phyloP scores from a whole-genome alignment of 345 rosid genomes.

The Chamaenerion angustifolium region DNA sequence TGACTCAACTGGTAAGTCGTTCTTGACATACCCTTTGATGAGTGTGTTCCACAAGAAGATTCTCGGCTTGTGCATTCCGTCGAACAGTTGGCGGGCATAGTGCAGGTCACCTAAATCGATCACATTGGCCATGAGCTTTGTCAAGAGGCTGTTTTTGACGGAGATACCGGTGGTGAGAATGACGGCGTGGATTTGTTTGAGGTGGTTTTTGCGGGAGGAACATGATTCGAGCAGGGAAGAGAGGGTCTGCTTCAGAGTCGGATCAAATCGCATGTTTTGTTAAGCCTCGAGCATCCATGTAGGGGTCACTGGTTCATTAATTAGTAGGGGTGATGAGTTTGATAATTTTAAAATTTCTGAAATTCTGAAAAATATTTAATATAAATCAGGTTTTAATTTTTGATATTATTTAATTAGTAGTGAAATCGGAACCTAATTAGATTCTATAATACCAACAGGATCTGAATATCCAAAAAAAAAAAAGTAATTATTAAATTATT shows the following conservation, averaged over 20 bases:
- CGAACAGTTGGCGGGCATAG: constrained; percentile 36
- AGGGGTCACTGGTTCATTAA: no score
- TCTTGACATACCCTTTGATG: constrained; percentile 30
- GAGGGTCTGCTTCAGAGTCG: constrained; percentile 15
- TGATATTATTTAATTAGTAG: no score
- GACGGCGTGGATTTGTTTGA: constrained; percentile 26
- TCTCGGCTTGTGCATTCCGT: constrained; percentile 44
- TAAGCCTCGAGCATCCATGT: no score
- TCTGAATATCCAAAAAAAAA: no score
- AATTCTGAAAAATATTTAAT: no score
- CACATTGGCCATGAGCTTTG: constrained; percentile 16
- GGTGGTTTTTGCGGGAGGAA: constrained; percentile 19
- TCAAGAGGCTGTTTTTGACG: constrained; percentile 32
- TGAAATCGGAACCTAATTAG: no score
- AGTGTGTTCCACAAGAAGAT: constrained; percentile 41
- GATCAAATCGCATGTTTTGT: no score
- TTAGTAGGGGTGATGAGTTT: no score
- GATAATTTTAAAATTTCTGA: no score
- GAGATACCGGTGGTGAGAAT: constrained; percentile 24
- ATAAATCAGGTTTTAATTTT: no score
- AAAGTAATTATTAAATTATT: no score
- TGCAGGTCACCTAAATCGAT: constrained; percentile 16
- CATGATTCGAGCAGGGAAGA: constrained; percentile 16
- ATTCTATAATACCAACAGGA: no score
- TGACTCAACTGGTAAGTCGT: constrained; percentile 16